Evolutionary conservation across 1,284 basidiomycete species (phyloP), one percentile per base, ranked within the genome.

Genomic region (Irpex sp.): DNA sequence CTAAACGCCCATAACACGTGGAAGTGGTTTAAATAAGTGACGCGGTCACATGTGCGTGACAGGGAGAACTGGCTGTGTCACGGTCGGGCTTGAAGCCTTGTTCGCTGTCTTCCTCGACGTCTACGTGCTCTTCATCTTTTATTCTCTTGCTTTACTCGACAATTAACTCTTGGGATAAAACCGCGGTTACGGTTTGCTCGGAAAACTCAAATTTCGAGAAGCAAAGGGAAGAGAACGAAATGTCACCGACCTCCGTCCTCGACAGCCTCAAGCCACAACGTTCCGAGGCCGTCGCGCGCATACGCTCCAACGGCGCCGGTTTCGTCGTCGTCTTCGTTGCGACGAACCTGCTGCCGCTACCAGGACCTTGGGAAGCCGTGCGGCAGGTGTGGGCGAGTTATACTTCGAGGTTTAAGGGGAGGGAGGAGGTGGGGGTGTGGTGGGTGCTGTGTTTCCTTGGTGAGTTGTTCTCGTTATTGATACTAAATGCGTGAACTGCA

Each of bases 291-390:
- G 68, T 82, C 1, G 73, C 84, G 58, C 77, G 86, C 65, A 75
- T 86, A 60, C 83, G 85, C 48, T 77, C 77, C 59, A 87, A 85
- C 67, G 72, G 73, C 4, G 72, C 85, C 13, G 78, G 76, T 55
- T 71, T 87, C 11, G 63, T 81, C 9, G 71, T 78, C 5, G 67
- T 82, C n/a, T 64, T 81, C 15, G 65, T 86, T n/a, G 69, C 83
- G 19, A 82, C 85, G 2, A 78, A 82, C 62, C 75, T 87, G 1
- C 69, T 86, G 0, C 85, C 86, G 3, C 47, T 86, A 2, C 85
- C 85, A 0, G 79, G 82, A 0, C 64, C 82, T 15, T 80, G 76
- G 77, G 71, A 71, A 5, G 75, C 78, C 0, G 62, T 78, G 37
- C 66, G 68, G 48, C 69, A 76, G 7, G 70, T 80, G 5, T 71